Evolutionary conservation across 805 yeast genomes (phyloP).

Genomic region (Cyberlindnera subsufficiens): DNA sequence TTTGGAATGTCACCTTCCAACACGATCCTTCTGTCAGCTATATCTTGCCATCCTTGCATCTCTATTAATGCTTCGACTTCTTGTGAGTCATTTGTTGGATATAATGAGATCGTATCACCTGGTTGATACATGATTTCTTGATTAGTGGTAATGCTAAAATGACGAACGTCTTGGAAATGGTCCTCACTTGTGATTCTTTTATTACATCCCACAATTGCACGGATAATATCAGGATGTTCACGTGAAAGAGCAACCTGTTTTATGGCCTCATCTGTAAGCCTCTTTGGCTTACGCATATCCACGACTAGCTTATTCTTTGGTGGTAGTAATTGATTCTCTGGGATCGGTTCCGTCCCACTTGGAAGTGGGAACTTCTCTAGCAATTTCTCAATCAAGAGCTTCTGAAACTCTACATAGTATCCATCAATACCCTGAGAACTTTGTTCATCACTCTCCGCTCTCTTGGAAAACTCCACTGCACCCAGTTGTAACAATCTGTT

Average conservation of each 20-base stretch:
- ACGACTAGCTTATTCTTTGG: conserved; percentile 30
- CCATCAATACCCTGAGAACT: conserved; percentile 73
- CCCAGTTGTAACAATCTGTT: conserved; percentile 76
- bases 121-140: conserved; percentile 41
- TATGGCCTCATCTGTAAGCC: conserved; percentile 24
- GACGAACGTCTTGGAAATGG: conserved; percentile 91
- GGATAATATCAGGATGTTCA: conserved; percentile 16
- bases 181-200: conserved; percentile 56
- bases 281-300: conserved; percentile 24
- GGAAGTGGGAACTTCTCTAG: conserved; percentile 30
- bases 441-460: conserved; percentile 90
- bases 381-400: conserved; percentile 34
- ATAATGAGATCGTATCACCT: conserved; percentile 78
- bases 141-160: conserved; percentile 27
- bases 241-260: conserved; percentile 27
- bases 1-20: conserved; percentile 21
- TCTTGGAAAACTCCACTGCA: conserved; percentile 57
- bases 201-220: conserved; percentile 47
- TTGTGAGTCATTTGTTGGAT: conserved; percentile 61
- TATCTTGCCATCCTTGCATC: conserved; percentile 65
- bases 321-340: conserved; percentile 31
- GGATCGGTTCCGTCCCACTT: conserved; percentile 24
- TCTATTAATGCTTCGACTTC: conserved; percentile 62
- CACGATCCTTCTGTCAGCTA: conserved; percentile 56
- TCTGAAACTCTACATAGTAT: conserved; percentile 71